phyloP scores from a whole-genome alignment of 257 asterid species.

The Solanum sejunctum region DNA sequence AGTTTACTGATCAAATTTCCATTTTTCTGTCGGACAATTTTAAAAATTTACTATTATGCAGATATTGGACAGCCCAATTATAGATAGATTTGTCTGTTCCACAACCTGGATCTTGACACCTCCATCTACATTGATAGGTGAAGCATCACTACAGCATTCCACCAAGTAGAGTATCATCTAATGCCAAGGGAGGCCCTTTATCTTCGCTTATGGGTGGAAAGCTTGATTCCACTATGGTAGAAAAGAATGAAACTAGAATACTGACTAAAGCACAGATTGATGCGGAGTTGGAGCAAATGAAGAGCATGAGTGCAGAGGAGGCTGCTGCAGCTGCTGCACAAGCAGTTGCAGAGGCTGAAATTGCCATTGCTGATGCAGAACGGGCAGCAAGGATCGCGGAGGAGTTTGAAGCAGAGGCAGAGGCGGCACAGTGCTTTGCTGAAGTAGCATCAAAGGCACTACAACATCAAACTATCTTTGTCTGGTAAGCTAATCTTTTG shows the following conservation, averaged over 20 bases:
- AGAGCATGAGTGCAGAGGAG: constrained; percentile 4
- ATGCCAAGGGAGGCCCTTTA: constrained; percentile 17
- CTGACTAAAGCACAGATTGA: constrained; percentile 24
- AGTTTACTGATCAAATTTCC: neutral
- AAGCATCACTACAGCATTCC: constrained; percentile 74
- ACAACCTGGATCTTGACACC: neutral
- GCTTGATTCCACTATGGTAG: constrained; percentile 11
- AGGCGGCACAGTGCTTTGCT: constrained; percentile 64
- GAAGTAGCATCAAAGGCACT: constrained; percentile 60
- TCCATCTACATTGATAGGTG: constrained; percentile 38
- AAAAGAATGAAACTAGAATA: constrained; percentile 18
- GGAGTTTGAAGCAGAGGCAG: constrained; percentile 2
- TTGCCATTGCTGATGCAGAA: neutral
- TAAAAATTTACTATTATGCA: neutral
- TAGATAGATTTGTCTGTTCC: neutral
- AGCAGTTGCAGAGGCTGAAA: constrained; percentile 1
- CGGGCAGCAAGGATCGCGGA: neutral
- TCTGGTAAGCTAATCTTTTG: constrained; percentile 32
- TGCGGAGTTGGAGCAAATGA: constrained; percentile 3
- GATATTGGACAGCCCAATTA: neutral
- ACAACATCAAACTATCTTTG: constrained; percentile 38
- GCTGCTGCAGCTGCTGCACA: constrained; percentile 9
- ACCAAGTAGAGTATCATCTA: constrained; percentile 34
- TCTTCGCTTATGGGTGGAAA: constrained; percentile 16
- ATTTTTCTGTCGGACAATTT: neutral